Conservation (phyloP, 345 rosid genomes). For the Brassica juncea region DNA sequence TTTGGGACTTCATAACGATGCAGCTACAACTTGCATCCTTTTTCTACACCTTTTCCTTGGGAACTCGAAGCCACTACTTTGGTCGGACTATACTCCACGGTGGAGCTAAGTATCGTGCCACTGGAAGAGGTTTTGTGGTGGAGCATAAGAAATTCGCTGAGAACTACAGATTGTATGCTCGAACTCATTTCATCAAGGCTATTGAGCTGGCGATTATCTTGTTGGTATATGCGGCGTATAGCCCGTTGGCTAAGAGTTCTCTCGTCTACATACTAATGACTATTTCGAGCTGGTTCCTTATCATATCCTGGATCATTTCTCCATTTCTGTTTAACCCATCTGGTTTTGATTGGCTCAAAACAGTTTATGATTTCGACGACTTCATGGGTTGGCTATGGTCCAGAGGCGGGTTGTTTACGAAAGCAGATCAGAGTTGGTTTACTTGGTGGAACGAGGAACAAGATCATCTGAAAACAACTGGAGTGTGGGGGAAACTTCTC, state of each 20-base stretch:
- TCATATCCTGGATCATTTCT: conserved; percentile 76
- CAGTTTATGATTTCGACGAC: conserved; percentile 88
- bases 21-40: conserved; percentile 93
- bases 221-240: conserved; percentile 73
- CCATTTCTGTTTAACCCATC: conserved; percentile 93
- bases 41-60: conserved; percentile 96
- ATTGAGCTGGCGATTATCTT: conserved; percentile 84
- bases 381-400: conserved; percentile 92
- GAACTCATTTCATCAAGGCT: conserved; percentile 86
- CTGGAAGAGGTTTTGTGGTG: conserved; percentile 97
- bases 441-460: conserved; percentile 96
- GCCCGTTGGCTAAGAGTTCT: conserved; percentile 71
- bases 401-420: conserved; percentile 75
- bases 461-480: conserved; percentile 82
- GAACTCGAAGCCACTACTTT: conserved; percentile 93
- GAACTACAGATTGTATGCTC: conserved; percentile 81
- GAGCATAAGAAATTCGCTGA: conserved; percentile 93
- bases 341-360: conserved; percentile 94
- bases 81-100: conserved; percentile 97
- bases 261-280: conserved; percentile 83
- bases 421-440: conserved; percentile 94
- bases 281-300: conserved; percentile 86
- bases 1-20: conserved; percentile 97
- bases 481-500: conserved; percentile 71
- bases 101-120: conserved; percentile 96